Evolutionary conservation across 2,329 filamentous ascomycete species (phyloP).

Genomic region (Aspergillus melleus): DNA sequence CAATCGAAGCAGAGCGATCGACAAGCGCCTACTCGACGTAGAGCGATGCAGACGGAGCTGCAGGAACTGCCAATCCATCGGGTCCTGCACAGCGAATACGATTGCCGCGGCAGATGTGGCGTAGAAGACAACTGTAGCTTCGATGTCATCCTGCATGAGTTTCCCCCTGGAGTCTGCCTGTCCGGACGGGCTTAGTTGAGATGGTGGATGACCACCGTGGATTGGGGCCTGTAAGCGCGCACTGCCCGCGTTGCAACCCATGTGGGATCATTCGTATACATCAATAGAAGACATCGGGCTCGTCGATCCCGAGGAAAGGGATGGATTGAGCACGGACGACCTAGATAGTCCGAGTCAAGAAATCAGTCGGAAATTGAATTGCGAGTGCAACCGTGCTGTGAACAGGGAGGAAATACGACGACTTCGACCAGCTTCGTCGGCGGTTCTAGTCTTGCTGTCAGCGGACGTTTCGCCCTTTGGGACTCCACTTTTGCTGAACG

Average conservation of each 20-base stretch:
- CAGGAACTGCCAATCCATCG: background rate
- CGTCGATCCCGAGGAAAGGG: too few relatives aligned
- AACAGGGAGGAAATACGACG: too few relatives aligned
- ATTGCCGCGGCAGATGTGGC: background rate
- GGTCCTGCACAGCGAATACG: background rate
- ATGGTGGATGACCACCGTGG: background rate
- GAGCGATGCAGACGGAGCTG: background rate
- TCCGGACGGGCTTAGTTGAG: background rate
- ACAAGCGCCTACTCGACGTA: background rate
- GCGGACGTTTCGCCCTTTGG: too few relatives aligned
- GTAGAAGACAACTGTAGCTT: background rate
- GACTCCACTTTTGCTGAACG: background rate
- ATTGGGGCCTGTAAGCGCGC: background rate
- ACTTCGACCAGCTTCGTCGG: background rate
- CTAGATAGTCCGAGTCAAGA: background rate
- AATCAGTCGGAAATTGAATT: background rate
- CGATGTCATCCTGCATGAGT: slow-evolving; percentile 11
- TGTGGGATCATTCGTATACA: too few relatives aligned
- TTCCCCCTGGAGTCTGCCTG: background rate
- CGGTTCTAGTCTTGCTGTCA: background rate
- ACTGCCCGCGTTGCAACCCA: too few relatives aligned
- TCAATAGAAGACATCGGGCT: too few relatives aligned
- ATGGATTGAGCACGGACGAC: too few relatives aligned
- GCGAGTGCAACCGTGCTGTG: background rate
- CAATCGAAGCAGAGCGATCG: background rate